Base-by-base conservation (phyloP, 768 basidiomycete species). In the Podaxis sp. region DNA sequence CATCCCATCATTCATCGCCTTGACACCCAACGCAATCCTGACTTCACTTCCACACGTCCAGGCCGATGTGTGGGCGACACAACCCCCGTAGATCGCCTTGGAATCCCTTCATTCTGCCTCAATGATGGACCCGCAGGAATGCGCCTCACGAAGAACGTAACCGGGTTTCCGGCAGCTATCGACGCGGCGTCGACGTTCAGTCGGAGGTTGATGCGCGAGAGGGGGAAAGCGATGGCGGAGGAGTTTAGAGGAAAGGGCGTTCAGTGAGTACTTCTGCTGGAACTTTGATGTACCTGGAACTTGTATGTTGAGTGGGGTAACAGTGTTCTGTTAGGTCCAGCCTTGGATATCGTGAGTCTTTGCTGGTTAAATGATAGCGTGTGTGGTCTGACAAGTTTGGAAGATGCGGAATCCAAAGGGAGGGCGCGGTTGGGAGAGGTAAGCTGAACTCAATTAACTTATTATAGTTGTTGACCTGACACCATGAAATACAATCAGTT, bases 181-280 rank as follows among this genome's bases (percentile, higher is more conserved):
- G 87, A 81, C 48, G 68, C 74, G 8, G 82, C 81, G 2, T 73
- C 79, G 8, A 82, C 81, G 10, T 85, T 84, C 68, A 84, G 89
- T 70, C 78, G 83, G 30, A 78, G 86, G 37, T 73, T 91, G 8
- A 89, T 90, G 78, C 81, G 84, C 55, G 78, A 80, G 38, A 78
- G 89, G 51, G 89, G 86, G 3, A 74, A 77, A 2, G 87, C 87
- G 0, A 74, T 91, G 65, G 90, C 85, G 2, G 76, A 84, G 58
- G 90, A 93, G 71, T 88, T 85, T 70, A 74, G 82, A n/a, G 86
- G 80, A 12, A 88, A 89, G 71, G 91, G 91, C 24, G 84, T 84
- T 4, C 76, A 80, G 80, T 80, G 50, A 72, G 75, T 69, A 24
- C 15, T 40, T 26, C 10, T 40, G 24, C 12, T 55, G 26, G 12